Base-by-base conservation (phyloP, 805 yeast species). In the Tetrapisispora arboricola region DNA sequence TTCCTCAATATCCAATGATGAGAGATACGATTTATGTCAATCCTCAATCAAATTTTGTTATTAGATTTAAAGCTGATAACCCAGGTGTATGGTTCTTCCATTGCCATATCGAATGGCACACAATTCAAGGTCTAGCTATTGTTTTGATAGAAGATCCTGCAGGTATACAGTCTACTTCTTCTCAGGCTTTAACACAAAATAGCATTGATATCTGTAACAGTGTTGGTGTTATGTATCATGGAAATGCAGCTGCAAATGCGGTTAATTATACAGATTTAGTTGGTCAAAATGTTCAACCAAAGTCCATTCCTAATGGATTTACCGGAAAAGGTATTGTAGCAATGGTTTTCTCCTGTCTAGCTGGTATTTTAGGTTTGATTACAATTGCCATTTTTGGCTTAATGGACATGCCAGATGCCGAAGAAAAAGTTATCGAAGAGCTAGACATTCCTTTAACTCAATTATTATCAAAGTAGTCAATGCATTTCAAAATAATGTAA, bases 61-160 rank as follows among this genome's bases (percentile, higher is more conserved):
- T 78, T 25, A 68, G 96, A 49, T 85, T 85, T 60, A 72, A 66
- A 51, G 86, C 95, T 11, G 76, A 82, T 53, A 87, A 88, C 54
- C 95, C 96, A 3, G 96, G 96, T 43, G 79, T 86, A 20, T 88
- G 96, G 96, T 75, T 82, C 46, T 83, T 87, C 78, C 96, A 87
- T 59, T 87, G 96, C 63, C 95, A 84, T 56, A 75, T 83, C 41
- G 90, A 83, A 54, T 83, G 87, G 81, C 94, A 83, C 63, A 72
- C 83, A 58, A 80, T 77, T 50, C 92, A 83, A 64, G 94, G 94
- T 22, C 68, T 83, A 41, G 88, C 88, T 7, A 67, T 81, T 39
- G 74, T 76, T 1, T 72, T 83, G 28, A 67, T 83, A 32, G 94
- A 83, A 60, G 84, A 82, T 24, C 90, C 92, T 17, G 52, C 66